Conservation (phyloP, 2,329 filamentous ascomycete genomes). For the Colletotrichum tropicale region DNA sequence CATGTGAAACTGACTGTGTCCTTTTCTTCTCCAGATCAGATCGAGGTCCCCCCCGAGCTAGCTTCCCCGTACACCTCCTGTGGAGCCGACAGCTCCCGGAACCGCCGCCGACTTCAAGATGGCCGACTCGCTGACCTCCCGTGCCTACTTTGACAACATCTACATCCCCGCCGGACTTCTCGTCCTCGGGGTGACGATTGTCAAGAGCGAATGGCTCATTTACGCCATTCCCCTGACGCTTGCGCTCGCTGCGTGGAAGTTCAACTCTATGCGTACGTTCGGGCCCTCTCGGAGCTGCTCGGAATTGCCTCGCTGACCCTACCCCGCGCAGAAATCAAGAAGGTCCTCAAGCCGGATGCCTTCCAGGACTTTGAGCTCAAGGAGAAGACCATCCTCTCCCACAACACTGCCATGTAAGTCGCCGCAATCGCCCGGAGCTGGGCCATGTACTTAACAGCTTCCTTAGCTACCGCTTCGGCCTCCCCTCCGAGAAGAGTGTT, state of each 20-base stretch:
- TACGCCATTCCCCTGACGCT: conserved; percentile 73
- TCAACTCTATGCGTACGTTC: conserved; percentile 71
- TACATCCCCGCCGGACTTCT: conserved; percentile 84
- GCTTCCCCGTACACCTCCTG: not conserved
- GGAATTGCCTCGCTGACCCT: conserved; percentile 3
- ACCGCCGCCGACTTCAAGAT: conserved; percentile 10
- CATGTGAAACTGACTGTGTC: not conserved
- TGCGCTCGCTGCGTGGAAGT: conserved; percentile 72
- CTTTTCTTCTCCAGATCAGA: not conserved
- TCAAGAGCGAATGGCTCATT: conserved; percentile 78
- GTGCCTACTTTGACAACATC: conserved; percentile 76
- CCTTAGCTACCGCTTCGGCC: conserved; percentile 84
- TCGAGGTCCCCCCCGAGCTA: not conserved
- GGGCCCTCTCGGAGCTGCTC: not conserved
- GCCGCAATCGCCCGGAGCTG: not conserved
- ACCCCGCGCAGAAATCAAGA: conserved; percentile 66
- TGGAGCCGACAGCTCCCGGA: conserved; percentile 5
- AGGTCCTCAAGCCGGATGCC: conserved; percentile 82
- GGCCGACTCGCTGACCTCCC: conserved; percentile 52
- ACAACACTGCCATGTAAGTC: conserved; percentile 94
- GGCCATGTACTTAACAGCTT: conserved; percentile 10
- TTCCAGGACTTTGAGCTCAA: conserved; percentile 94
- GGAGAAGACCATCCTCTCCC: conserved; percentile 94
- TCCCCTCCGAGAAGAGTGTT: conserved; percentile 78
- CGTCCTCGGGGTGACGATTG: conserved; percentile 75